Base-by-base conservation (phyloP, 352 stramenopile genomes). In the Globisporangium nunn region DNA sequence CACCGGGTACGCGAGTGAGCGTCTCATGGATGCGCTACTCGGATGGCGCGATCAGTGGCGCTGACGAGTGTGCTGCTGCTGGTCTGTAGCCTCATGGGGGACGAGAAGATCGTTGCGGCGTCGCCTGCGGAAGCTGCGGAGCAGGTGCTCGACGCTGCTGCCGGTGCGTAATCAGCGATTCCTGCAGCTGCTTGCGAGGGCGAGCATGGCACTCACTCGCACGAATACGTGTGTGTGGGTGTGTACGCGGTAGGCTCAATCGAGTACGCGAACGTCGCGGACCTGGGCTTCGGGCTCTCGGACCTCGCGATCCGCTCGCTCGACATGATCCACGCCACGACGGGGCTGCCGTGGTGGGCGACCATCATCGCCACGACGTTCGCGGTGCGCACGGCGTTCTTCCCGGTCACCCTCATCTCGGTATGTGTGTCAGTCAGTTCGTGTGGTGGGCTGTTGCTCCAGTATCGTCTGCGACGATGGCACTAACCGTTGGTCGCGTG, bases 331-430 rank as follows among this genome's bases (percentile, higher is more conserved):
- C 87, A 96, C 59, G 52, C 68, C 29, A 90, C 81, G 15, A 91
- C 85, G 18, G 83, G 81, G n/a, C 59, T 95, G 43, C 84, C 84
- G 28, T 95, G 85, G 87, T 95, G 85, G 87, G 81, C 78, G 17
- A 95, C 87, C 3, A 87, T 96, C 59, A 74, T 92, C 15, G 81
- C 74, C 14, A 89, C 82, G 43, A 95, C 85, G n/a, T 63, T 95
- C 59, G 68, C 71, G 17, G 78, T 91, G 43, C 84, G 87, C 50
- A 80, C 71, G 18, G 68, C 62, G 29, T 81, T 93, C 54, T 77
- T 95, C 45, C 86, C 85, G 12, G 68, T 95, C 56, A 88, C 78
- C 23, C 58, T 93, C 66, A 72, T 85, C 65, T 90, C 80, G 72
- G 80, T 94, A 67, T 37, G 79, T 33, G 4, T 33, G 29, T 23